A percentile compares a stretch with the other conserved stretches of the same genome.
Conservation (phyloP, 2,329 filamentous ascomycete species). For the Aaosphaeria arxii region DNA sequence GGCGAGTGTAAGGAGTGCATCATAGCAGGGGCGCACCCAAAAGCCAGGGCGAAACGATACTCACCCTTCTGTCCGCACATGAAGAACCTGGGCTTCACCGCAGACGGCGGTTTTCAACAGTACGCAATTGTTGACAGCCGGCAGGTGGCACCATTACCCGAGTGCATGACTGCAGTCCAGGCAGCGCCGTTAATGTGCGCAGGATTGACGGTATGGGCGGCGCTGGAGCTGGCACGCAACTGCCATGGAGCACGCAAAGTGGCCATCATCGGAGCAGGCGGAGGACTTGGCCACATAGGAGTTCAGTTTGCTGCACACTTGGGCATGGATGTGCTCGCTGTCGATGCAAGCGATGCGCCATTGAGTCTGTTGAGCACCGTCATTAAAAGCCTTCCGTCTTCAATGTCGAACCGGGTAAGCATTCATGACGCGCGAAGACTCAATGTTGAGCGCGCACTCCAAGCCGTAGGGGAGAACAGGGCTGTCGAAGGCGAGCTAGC, state of each 20-base stretch:
- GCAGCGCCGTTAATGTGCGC: constrained; percentile 38
- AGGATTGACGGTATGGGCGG: constrained; percentile 34
- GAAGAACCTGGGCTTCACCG: too few relatives aligned
- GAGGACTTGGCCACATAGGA: constrained; percentile 10
- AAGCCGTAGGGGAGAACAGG: constrained; percentile 13
- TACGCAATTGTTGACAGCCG: constrained; percentile 38
- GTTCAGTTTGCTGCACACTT: constrained; percentile 9
- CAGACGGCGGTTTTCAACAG: constrained; percentile 5
- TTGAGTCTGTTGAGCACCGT: constrained; percentile 24
- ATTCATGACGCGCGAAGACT: neutral
- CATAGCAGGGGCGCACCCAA: too few relatives aligned
- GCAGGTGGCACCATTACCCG: constrained; percentile 25
- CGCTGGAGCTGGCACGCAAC: constrained; percentile 26
- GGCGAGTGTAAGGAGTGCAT: too few relatives aligned
- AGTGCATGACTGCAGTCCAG: constrained; percentile 26
- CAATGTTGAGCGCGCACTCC: too few relatives aligned
- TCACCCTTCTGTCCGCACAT: too few relatives aligned
- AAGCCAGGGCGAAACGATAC: too few relatives aligned
- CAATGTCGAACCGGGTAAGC: constrained; percentile 16
- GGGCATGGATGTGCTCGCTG: constrained; percentile 24
- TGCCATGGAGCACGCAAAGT: constrained; percentile 24
- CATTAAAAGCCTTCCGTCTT: constrained; percentile 26
- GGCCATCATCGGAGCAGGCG: constrained; percentile 31
- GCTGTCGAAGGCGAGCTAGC: constrained; percentile 33
- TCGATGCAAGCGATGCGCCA: constrained; percentile 27